Evolutionary conservation across 805 yeast species (phyloP), one percentile per base, ranked within the genome.

Genomic region (Priceomyces castillae): DNA sequence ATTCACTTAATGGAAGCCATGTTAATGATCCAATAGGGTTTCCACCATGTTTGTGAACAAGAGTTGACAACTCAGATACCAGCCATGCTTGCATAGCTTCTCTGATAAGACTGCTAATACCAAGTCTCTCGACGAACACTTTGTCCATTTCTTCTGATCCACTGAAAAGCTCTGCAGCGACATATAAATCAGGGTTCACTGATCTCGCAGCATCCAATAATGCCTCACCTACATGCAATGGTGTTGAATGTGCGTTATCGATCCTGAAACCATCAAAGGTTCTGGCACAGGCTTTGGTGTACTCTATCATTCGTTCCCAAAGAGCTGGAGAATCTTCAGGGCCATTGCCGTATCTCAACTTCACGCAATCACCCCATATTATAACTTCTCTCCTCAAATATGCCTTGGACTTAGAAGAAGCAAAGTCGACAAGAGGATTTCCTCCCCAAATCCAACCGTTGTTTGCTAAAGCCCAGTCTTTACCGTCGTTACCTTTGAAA

Each of bases 401-500:
- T 3, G 95, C 90, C 57, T 80, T 84, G 4, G 95, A 81, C 42
- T 81, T 54, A 22, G 74, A 63, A 0, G 96, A 85, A 0, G 98
- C 99, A 75, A 92, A 92, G 65, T 92, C 98, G 2, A 88, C 84
- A 44, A 90, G 65, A 1, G 98, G 97, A 52, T 92, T 83, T 9
- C 96, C 97, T 41, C 88, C 90, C 99, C 99, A 92, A 44, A 94
- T 89, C 97, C 98, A 92, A 37, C 99, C 99, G 57, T 94, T 92
- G 59, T 94, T 94, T 3, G 96, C 98, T 46, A 92, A 69, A 7
- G 86, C 83, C 68, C 82, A 83, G 1, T 74, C 67, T 30, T 75
- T 71, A 2, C 90, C 92, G 2, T 58, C 58, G 0, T 65, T 61
- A 39, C 62, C 76, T 2, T 52, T 59, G 52, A 90, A 80, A 46